Conservation (phyloP, 2,329 filamentous ascomycete species). For the Sporothrix brunneoviolacea region DNA sequence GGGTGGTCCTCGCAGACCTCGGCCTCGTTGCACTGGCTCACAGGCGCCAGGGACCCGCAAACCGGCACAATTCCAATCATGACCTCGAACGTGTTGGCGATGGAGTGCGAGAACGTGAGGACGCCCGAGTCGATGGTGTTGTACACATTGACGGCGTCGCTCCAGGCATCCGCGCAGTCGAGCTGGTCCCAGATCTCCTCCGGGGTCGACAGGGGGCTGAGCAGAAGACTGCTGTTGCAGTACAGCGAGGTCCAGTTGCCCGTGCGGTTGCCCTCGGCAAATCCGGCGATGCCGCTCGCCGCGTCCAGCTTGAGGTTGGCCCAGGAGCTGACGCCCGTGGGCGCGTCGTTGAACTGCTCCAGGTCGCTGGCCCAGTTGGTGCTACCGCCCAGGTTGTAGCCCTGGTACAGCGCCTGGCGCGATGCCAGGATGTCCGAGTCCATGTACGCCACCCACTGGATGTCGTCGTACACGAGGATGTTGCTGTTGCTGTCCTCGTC, state of each 20-base stretch:
- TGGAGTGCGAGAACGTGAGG: conserved; percentile 19
- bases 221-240: conserved; percentile 19
- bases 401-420: conserved; percentile 13
- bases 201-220: conserved; percentile 3
- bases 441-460: conserved; percentile 20
- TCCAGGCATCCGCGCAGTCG: conserved; percentile 23
- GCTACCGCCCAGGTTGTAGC: conserved; percentile 18
- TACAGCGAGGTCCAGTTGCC: conserved; percentile 22
- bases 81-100: no score
- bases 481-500: conserved; percentile 15
- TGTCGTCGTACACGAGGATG: conserved; percentile 14
- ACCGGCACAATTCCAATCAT: no score
- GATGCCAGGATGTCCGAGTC: conserved; percentile 13
- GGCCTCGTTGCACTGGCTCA: conserved; percentile 12
- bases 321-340: conserved; percentile 11
- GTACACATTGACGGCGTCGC: no score
- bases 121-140: no score
- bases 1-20: not conserved
- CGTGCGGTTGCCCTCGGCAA: conserved; percentile 17
- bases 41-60: not conserved
- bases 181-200: conserved; percentile 23
- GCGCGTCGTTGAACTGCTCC: conserved; percentile 9
- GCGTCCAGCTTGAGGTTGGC: not conserved
- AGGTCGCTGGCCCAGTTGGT: conserved; percentile 24
- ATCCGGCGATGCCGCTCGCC: no score